A percentile compares a stretch with the other conserved stretches of the same genome.
Conservation (phyloP, 2,329 filamentous ascomycete species). For the Emericellopsis atlantica region DNA sequence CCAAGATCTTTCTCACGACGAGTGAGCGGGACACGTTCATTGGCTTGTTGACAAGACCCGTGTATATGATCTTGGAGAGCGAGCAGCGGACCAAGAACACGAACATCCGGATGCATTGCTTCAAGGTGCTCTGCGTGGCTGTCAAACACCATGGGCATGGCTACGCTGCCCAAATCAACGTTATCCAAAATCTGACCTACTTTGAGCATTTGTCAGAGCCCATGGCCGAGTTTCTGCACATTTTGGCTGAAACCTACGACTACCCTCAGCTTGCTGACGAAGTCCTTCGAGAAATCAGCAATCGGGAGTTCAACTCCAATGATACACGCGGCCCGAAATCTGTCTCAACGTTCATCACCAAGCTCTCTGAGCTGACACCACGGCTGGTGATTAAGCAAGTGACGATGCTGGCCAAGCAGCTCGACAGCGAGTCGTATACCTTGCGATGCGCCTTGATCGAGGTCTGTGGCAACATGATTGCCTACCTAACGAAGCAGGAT, state of each 20-base stretch:
- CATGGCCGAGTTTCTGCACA: slow-evolving; percentile 97
- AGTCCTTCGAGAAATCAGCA: slow-evolving; percentile 84
- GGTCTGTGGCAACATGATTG: slow-evolving; percentile 91
- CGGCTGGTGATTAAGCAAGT: slow-evolving; percentile 95
- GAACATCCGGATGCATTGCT: slow-evolving; percentile 87
- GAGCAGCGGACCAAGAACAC: slow-evolving; percentile 85
- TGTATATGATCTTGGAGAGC: slow-evolving; percentile 89
- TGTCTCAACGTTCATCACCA: slow-evolving; percentile 85
- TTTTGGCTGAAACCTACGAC: slow-evolving; percentile 92
- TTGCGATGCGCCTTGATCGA: slow-evolving; percentile 89
- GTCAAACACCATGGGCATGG: slow-evolving; percentile 97
- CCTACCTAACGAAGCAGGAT: slow-evolving; percentile 79
- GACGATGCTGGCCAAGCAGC: slow-evolving; percentile 83
- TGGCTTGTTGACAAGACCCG: slow-evolving; percentile 77
- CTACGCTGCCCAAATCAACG: slow-evolving; percentile 92
- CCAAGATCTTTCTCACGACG: slow-evolving; percentile 89
- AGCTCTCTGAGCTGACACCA: slow-evolving; percentile 83
- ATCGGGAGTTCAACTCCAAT: slow-evolving; percentile 96
- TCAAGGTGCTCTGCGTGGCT: slow-evolving; percentile 91
- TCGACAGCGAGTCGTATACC: slow-evolving; percentile 96
- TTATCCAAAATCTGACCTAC: slow-evolving; percentile 94
- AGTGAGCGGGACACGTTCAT: slow-evolving; percentile 95
- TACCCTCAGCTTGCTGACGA: slow-evolving; percentile 92
- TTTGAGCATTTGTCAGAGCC: slow-evolving; percentile 98
- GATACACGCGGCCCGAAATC: slow-evolving; percentile 94